Evolutionary conservation across 495 filamentous ascomycete species (phyloP), one percentile per base, ranked within the genome.

Genomic region (Penicillium salamii): DNA sequence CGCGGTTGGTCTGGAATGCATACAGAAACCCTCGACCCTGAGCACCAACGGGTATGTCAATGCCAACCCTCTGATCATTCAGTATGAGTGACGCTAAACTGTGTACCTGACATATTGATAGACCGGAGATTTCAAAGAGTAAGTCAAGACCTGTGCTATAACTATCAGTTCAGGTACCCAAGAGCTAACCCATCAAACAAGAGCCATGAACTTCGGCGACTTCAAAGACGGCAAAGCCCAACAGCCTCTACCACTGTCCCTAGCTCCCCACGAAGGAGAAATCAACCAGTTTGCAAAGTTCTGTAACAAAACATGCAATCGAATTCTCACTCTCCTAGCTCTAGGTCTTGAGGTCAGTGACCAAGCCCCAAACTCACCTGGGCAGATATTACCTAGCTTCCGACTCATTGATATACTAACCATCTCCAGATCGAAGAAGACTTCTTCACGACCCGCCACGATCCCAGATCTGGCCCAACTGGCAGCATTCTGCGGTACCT

Each of bases 101-200:
- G 0, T 13, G 2, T 3, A 33, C 14, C 35, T 35, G 24, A n/a
- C 9, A 1, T 20, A 3, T 32, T 32, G 29, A 34, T 57, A 91
- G 88, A 80, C 83, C 15, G 92, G 91, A 13, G 92, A 97, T 57
- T 90, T 91, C 61, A 97, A 97, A 77, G 91, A 96, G 91, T 95
- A 72, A 12, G 55, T 18, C 14, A 41, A 17, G 9, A 2, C 36
- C 44, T 41, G 7, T 28, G 20, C 7, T 39, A 11, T 18, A 40
- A 33, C 42, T 31, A 26, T 26, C 23, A 26, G 23, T 4, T 8
- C 23, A 26, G 23, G 23, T 35, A 45, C 26, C 40, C 14, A 46
- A 44, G 34, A 38, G 43, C 38, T 48, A 32, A 50, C 26, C 41
- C 29, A 18, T n/a, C 49, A 43, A 21, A n/a, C 17, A 54, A 95